Evolutionary conservation across 441 rosid genomes (phyloP), one percentile per base, ranked within the genome.

Genomic region (Euphorbia schlechtendalii): DNA sequence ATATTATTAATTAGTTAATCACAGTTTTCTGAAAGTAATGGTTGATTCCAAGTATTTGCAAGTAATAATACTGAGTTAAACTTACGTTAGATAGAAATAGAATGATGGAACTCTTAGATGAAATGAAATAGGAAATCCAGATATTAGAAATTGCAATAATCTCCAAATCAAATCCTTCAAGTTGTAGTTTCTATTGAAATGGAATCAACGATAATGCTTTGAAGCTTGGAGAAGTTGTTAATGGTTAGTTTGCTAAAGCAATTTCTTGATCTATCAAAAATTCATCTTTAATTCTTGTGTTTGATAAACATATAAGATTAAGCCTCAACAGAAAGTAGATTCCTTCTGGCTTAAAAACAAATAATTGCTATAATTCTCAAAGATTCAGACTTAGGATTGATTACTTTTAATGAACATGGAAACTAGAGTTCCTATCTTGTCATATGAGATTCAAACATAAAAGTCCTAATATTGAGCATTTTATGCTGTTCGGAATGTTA

Each of bases 221-320:
- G 21, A 28, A 24, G 11, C 45, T 38, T 38, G 64, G 52, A 58
- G 0, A 41, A 52, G 3, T 15, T 14, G 60, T 18, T 40, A 30
- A 17, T 32, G 57, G 43, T 45, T 61, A 9, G 46, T 46, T 62
- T 22, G 20, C 25, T 32, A 18, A 40, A 15, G 21, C 10, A 22
- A 56, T 56, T 69, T 69, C 11, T 34, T 34, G 40, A 21, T 25
- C 22, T 54, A 20, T 66, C 11, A 18, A 12, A 68, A 12, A 68
- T 27, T 38, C 17, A 32, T 34, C 40, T 18, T 59, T 36, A 10
- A 13, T 27, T 52, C 62, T 18, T 5, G 21, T 36, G 15, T 14
- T 45, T 2, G 49, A 13, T 13, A 45, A 36, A 8, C 40, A 36
- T 36, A 36, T 36, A 36, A 45, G 22, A 28, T 21, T 46, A 0